Evolutionary conservation across 2,329 filamentous ascomycete species (phyloP).

Genomic region (Fusarium lyarnte): DNA sequence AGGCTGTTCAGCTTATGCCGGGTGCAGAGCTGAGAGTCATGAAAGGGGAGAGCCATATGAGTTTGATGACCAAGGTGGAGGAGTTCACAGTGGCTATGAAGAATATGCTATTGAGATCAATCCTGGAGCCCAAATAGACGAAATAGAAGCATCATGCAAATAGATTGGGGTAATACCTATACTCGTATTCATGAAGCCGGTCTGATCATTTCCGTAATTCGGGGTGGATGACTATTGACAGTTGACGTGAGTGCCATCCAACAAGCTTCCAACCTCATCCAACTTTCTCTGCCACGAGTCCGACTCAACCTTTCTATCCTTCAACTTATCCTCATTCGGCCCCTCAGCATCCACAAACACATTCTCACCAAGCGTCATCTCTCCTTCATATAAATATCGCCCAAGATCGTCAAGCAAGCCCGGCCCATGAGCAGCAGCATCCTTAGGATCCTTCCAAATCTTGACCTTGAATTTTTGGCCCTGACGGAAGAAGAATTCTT

Average conservation of each 20-base stretch:
- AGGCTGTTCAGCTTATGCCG: constrained; percentile 4
- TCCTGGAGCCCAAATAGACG: background rate
- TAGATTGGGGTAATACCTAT: background rate
- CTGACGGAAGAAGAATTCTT: constrained; percentile 27
- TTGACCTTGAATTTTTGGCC: constrained; percentile 7
- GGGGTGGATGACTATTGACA: background rate
- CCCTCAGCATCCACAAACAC: constrained; percentile 37
- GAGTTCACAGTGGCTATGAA: constrained; percentile 9
- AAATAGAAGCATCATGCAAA: background rate
- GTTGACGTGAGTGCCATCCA: constrained; percentile 31
- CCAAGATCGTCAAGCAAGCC: constrained; percentile 3
- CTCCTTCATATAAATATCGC: background rate
- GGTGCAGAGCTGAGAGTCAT: constrained; percentile 8
- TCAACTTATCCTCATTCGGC: constrained; percentile 30
- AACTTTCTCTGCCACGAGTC: constrained; percentile 37
- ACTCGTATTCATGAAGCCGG: accelerated
- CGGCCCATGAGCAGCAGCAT: background rate
- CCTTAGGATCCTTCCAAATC: constrained; percentile 27
- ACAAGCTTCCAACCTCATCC: constrained; percentile 33
- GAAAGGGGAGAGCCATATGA: constrained; percentile 28
- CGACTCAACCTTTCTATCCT: constrained; percentile 16
- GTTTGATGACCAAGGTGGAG: background rate
- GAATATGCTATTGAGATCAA: background rate
- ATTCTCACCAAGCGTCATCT: constrained; percentile 19
- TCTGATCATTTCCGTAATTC: background rate